These are phyloP conservation scores for Candida koratica DNA, from an alignment of 805 yeast genomes.

Conservation along the genomic window DNA sequence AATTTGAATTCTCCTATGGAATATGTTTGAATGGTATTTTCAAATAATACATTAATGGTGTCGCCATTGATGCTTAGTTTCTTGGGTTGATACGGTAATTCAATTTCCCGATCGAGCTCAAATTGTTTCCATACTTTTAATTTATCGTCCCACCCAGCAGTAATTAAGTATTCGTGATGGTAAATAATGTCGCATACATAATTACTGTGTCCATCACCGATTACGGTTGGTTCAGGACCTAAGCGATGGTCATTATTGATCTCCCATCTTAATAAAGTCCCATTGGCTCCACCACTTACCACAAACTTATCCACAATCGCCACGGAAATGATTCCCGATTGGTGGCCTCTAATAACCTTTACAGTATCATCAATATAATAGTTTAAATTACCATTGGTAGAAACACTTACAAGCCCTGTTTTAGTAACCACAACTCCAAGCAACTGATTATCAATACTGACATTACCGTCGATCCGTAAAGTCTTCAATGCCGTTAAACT, in stretches of 20 bases:
- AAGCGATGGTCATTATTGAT: constrained; percentile 15
- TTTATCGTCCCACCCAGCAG: constrained; percentile 91
- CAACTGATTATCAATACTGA: constrained; percentile 59
- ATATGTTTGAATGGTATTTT: constrained; percentile 27
- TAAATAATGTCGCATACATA: constrained; percentile 52
- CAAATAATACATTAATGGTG: constrained; percentile 28
- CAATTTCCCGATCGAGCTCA: constrained; percentile 9
- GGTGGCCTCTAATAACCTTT: constrained; percentile 66
- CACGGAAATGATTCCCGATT: constrained; percentile 66
- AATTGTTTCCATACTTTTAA: constrained; percentile 41
- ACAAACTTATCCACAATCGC: constrained; percentile 27
- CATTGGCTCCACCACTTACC: constrained; percentile 79
- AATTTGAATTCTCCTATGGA: constrained; percentile 11
- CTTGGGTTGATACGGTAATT: constrained; percentile 33
- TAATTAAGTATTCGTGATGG: constrained; percentile 29
- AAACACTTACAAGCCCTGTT: constrained; percentile 58
- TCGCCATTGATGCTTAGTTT: constrained; percentile 26
- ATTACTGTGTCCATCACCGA: constrained; percentile 53
- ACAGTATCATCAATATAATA: constrained; percentile 33
- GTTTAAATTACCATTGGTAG: constrained; percentile 69
- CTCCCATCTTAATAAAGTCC: constrained; percentile 63
- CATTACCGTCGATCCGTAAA: constrained; percentile 45
- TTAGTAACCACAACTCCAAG: constrained; percentile 74
- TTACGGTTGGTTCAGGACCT: constrained; percentile 20
- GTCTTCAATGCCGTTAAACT: constrained; percentile 35